phyloP scores from a whole-genome alignment of 2,329 filamentous ascomycete species.

The Sordariomycetes sp. region DNA sequence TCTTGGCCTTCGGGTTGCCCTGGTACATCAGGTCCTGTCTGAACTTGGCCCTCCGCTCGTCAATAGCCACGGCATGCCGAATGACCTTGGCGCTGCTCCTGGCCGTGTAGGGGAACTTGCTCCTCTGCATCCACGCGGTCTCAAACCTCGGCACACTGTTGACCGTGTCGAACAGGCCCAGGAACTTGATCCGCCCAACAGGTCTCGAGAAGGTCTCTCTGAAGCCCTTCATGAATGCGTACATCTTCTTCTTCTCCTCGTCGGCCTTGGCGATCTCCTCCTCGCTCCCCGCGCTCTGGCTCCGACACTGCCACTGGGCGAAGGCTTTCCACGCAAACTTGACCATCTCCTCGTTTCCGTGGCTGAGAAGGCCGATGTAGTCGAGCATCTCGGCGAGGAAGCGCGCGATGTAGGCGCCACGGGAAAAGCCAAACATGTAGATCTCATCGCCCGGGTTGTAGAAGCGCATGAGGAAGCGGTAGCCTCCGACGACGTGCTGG shows the following conservation, averaged over 20 bases:
- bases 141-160: constrained; percentile 75
- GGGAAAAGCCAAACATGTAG: constrained; percentile 66
- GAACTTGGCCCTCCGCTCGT: constrained; percentile 64
- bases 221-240: constrained; percentile 69
- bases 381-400: constrained; percentile 81
- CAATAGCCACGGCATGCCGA: constrained; percentile 61
- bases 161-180: constrained; percentile 76
- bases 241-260: constrained; percentile 48
- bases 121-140: constrained; percentile 66
- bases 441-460: constrained; percentile 57
- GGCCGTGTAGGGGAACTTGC: constrained; percentile 63
- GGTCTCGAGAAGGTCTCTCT: constrained; percentile 73
- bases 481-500: constrained; percentile 75
- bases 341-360: constrained; percentile 80
- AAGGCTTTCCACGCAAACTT: constrained; percentile 79
- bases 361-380: constrained; percentile 67
- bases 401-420: constrained; percentile 64
- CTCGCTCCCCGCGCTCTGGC: constrained; percentile 31
- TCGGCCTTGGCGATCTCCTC: constrained; percentile 30
- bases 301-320: constrained; percentile 59
- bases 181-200: constrained; percentile 62
- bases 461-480: constrained; percentile 70
- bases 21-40: constrained; percentile 61
- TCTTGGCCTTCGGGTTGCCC: constrained; percentile 10
- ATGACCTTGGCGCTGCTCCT: constrained; percentile 50